Evolutionary conservation across 257 asterid genomes (phyloP), one percentile per base, ranked within the genome.

Genomic region (Capsicum baccatum): DNA sequence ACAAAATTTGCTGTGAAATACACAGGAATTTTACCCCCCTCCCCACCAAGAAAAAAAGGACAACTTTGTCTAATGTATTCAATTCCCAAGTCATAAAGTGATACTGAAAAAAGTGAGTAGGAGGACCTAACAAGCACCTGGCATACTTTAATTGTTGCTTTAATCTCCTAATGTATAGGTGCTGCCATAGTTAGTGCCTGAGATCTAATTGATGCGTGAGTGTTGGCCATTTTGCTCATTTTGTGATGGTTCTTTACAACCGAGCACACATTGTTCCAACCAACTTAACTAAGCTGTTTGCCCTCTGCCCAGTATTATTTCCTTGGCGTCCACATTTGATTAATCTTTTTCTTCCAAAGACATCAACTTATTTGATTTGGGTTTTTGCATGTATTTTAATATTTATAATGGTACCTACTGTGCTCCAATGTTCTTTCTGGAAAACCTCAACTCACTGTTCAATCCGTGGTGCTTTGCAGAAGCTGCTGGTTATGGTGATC

Each of bases 401-500:
- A 7, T 50, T 52, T 15, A 12, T 1, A 76, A 76, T 56, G 42
- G 39, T 76, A 50, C 21, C 80, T 50, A 50, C 42, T 50, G 47
- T 74, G 62, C 14, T 21, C 44, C 52, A 14, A 52, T 52, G 63
- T 76, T 52, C 42, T 52, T 76, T 54, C 7, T 76, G 62, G 19
- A 54, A 26, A 26, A 54, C 16, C 50, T 33, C 48, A 54, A 78
- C 26, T 78, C 82, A 33, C 48, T 7, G 3, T 54, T 54, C 44
- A 76, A 9, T 50, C 8, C 11, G 8, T 76, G 81, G 64, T 78
- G 26, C 21, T 79, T 64, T 86, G 39, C 92, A 92, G 95, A 92
- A 79, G 88, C 95, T 79, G 91, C 86, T 79, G 95, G 93, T 39
- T 90, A 84, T 78, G 93, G 93, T 54, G 93, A 90, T 84, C 91